Percentiles rank a stretch among this genome's conserved stretches.
These are phyloP conservation scores for Wickerhamomyces chaumierensis DNA, from an alignment of 805 yeast genomes.

Conservation along the genomic window DNA sequence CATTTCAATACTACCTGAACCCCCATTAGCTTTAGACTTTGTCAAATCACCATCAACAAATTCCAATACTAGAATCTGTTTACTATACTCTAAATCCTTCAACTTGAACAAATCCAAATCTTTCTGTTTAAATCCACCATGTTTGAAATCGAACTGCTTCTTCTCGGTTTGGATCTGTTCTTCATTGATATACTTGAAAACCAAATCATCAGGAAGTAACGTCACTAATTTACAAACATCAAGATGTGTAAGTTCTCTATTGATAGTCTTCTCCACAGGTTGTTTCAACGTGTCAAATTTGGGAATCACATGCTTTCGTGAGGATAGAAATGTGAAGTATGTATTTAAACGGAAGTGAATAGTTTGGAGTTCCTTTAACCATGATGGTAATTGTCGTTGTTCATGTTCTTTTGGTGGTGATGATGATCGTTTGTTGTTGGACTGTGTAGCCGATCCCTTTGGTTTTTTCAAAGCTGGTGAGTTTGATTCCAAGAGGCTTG, in stretches of 20 bases:
- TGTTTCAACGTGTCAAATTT: slow-evolving; percentile 41
- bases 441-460: no score
- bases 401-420: no score
- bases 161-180: slow-evolving; percentile 39
- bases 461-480: no score
- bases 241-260: slow-evolving; percentile 28
- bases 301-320: slow-evolving; percentile 49
- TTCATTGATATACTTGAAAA: slow-evolving; percentile 71
- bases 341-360: slow-evolving; percentile 46
- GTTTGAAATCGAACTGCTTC: slow-evolving; percentile 24
- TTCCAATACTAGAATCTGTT: slow-evolving; percentile 60
- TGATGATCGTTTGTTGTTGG: no score
- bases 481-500: no score
- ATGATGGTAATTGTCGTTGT: slow-evolving; percentile 12
- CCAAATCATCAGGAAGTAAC: slow-evolving; percentile 57
- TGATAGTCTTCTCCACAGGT: slow-evolving; percentile 39
- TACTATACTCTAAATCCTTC: slow-evolving; percentile 25
- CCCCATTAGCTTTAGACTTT: slow-evolving; percentile 35
- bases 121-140: slow-evolving; percentile 41
- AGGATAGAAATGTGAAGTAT: slow-evolving; percentile 49
- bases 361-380: slow-evolving; percentile 30
- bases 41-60: slow-evolving; percentile 56
- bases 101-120: slow-evolving; percentile 41
- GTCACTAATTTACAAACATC: slow-evolving; percentile 58
- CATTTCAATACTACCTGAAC: slow-evolving; percentile 32